These are phyloP conservation scores for Kentomonas sorsogonicus DNA, from an alignment of 208 protist species.

Conservation along the genomic window DNA sequence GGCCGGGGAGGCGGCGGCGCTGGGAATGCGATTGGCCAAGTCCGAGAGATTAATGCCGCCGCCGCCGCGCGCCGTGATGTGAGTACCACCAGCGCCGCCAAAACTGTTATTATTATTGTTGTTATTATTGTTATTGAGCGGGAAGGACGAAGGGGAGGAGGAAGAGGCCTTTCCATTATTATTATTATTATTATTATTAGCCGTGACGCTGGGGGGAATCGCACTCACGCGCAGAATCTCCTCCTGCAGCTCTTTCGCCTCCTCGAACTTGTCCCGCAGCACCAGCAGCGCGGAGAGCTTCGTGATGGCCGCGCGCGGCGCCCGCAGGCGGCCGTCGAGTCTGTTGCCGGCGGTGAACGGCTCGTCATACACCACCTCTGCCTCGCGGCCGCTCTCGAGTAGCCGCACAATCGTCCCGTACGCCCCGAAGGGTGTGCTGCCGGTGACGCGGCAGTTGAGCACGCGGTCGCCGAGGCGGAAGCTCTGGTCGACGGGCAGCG, in stretches of 20 bases:
- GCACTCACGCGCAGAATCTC: too few relatives aligned
- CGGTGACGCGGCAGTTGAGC: conserved; percentile 77
- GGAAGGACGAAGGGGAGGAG: too few relatives aligned
- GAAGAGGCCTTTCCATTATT: too few relatives aligned
- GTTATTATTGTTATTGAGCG: too few relatives aligned
- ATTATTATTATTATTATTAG: not conserved
- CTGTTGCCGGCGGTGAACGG: conserved; percentile 68
- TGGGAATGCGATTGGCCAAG: too few relatives aligned
- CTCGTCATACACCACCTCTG: conserved; percentile 86
- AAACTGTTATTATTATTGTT: too few relatives aligned
- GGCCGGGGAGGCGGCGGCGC: too few relatives aligned
- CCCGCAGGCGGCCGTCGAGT: conserved; percentile 69
- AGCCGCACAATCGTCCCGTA: conserved; percentile 82
- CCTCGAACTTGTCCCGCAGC: conserved; percentile 15
- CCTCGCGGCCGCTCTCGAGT: conserved; percentile 58
- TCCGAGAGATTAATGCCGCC: too few relatives aligned
- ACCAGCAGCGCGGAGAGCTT: conserved; percentile 73
- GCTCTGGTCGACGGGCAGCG: conserved; percentile 60
- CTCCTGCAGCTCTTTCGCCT: too few relatives aligned
- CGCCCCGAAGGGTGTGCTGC: conserved; percentile 72
- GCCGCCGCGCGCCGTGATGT: too few relatives aligned
- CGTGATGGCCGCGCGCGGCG: conserved; percentile 62
- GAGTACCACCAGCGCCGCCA: too few relatives aligned
- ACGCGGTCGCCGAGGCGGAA: conserved; percentile 76
- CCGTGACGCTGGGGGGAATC: too few relatives aligned